These are phyloP conservation scores for Ustilago sp. DNA, from an alignment of 1,284 basidiomycete genomes.

Conservation along the genomic window DNA sequence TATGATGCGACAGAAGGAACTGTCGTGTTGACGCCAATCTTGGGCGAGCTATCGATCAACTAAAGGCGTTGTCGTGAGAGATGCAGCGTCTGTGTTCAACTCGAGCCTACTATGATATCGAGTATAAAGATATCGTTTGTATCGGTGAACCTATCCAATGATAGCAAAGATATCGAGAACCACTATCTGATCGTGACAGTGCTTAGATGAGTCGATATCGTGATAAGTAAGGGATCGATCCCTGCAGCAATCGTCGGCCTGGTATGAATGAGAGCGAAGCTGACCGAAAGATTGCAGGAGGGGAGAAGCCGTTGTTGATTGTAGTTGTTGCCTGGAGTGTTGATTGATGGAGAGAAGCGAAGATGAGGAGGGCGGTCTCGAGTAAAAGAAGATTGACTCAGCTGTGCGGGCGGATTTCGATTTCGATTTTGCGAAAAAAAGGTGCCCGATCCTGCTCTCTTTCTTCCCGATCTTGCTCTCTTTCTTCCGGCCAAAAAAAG, in stretches of 20 bases:
- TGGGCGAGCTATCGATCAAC: constrained; percentile 7
- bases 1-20: constrained; percentile 12
- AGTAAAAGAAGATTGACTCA: background rate
- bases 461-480: background rate
- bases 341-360: background rate
- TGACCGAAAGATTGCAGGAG: no score
- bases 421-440: background rate
- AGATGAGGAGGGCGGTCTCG: background rate
- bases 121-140: background rate
- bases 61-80: background rate
- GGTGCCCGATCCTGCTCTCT: background rate
- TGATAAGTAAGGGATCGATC: background rate
- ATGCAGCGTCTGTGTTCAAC: background rate
- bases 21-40: constrained; percentile 8
- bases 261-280: background rate
- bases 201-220: background rate
- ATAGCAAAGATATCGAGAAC: background rate
- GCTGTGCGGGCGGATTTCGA: no score
- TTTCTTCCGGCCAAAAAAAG: background rate
- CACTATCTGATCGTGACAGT: background rate
- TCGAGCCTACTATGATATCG: background rate
- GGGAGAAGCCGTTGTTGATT: background rate
- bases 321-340: background rate
- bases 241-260: background rate
- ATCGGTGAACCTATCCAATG: background rate